Evolutionary conservation across 2,329 filamentous ascomycete genomes (phyloP).

Genomic region (Talaromyces albobiverticillius): DNA sequence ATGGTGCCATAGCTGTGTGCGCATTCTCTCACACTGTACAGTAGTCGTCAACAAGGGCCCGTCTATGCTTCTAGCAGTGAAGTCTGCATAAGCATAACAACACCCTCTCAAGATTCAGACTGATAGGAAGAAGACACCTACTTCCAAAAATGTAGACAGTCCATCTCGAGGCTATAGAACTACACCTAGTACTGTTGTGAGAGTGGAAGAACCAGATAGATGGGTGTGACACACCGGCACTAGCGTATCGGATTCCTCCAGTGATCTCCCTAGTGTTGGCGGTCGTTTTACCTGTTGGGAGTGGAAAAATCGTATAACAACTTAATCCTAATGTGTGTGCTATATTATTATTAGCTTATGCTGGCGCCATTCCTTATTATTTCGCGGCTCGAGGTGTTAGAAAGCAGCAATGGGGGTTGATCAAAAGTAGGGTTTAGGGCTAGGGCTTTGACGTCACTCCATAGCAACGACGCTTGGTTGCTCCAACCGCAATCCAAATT

Average conservation of each 20-base stretch:
- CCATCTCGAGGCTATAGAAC: not conserved
- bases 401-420: no score
- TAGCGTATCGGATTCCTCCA: conserved; percentile 15
- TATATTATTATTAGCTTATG: conserved; percentile 4
- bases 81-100: conserved; percentile 4
- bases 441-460: no score
- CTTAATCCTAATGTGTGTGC: not conserved
- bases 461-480: no score
- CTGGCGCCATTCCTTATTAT: not conserved
- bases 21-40: no score
- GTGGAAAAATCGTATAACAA: conserved; percentile 1
- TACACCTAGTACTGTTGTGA: not conserved
- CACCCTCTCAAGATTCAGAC: conserved; percentile 6
- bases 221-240: conserved; percentile 8
- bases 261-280: conserved; percentile 10
- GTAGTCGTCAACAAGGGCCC: not conserved
- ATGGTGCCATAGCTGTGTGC: not conserved
- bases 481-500: no score
- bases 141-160: not conserved
- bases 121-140: conserved; percentile 1
- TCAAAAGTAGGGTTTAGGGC: no score
- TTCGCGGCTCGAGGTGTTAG: not conserved
- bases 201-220: not conserved
- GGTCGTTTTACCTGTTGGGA: conserved; percentile 1
- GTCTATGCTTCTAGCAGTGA: not conserved